A percentile compares a stretch with the other conserved stretches of the same genome.
phyloP scores from a whole-genome alignment of 176 grass and related monocot species.

The Triticum dicoccoides region DNA sequence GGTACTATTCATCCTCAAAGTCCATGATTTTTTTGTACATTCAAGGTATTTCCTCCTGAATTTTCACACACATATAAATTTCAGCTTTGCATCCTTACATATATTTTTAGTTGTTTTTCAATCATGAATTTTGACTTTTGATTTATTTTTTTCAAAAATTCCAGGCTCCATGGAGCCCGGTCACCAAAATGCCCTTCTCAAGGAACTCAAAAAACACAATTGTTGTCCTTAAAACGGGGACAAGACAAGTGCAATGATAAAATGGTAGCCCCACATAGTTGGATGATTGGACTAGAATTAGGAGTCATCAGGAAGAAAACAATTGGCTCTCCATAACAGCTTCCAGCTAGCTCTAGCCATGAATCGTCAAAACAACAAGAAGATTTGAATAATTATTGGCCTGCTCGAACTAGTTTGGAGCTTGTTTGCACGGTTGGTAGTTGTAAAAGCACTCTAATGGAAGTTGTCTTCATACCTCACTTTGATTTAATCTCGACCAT shows the following conservation, averaged over 20 bases:
- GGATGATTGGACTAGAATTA: not conserved
- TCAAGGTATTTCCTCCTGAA: too few relatives aligned
- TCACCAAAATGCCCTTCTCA: too few relatives aligned
- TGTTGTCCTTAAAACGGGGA: not conserved
- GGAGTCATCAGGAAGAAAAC: not conserved
- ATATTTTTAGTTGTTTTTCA: too few relatives aligned
- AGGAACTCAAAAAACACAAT: not conserved
- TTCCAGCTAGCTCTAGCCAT: not conserved
- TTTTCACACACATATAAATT: too few relatives aligned
- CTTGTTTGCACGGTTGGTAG: not conserved
- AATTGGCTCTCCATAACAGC: not conserved
- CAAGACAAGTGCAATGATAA: not conserved
- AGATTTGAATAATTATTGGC: too few relatives aligned
- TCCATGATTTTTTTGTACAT: too few relatives aligned
- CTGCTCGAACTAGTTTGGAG: not conserved
- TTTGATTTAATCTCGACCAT: not conserved
- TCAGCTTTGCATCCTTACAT: too few relatives aligned
- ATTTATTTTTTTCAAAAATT: too few relatives aligned
- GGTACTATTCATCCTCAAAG: too few relatives aligned
- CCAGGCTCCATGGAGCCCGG: too few relatives aligned
- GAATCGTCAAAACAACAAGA: too few relatives aligned
- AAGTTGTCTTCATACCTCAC: not conserved
- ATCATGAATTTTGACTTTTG: too few relatives aligned
- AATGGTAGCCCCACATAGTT: not conserved
- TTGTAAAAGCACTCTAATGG: not conserved